Percentiles rank a stretch among this genome's conserved stretches.
These are phyloP conservation scores for Mrakia blollopis DNA, from an alignment of 768 basidiomycete species.

Conservation along the genomic window DNA sequence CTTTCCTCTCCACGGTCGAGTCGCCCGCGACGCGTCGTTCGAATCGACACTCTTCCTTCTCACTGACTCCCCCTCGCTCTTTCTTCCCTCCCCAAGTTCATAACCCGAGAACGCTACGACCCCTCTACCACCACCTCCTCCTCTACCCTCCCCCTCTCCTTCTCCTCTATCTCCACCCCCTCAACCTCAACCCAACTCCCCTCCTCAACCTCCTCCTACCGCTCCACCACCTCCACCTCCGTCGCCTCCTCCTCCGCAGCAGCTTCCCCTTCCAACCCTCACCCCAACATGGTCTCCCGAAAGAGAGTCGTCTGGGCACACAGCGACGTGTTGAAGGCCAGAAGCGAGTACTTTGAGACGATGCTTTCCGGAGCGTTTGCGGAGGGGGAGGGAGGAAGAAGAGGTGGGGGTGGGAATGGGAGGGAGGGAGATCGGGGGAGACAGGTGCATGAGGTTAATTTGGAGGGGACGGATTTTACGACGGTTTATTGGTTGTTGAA, in stretches of 20 bases:
- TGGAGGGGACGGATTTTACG: conserved; percentile 71
- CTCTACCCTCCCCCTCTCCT: conserved; percentile 11
- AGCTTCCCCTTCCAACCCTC: not conserved
- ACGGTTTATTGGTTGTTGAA: conserved; percentile 75
- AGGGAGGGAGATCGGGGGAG: no score
- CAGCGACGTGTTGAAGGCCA: conserved; percentile 63
- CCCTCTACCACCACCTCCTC: conserved; percentile 45
- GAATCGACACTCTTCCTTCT: not conserved
- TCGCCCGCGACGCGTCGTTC: not conserved
- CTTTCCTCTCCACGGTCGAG: no score
- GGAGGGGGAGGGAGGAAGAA: conserved; percentile 48
- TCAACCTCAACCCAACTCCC: not conserved
- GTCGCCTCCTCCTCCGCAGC: not conserved
- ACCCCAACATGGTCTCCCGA: conserved; percentile 47
- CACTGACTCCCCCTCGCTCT: not conserved
- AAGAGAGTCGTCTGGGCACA: conserved; percentile 74
- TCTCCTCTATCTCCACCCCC: conserved; percentile 38
- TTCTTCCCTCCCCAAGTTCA: conserved; percentile 1
- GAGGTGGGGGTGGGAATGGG: conserved; percentile 52
- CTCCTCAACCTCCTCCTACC: not conserved
- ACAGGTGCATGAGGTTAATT: conserved; percentile 56
- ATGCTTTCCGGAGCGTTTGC: conserved; percentile 67
- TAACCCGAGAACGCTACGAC: conserved; percentile 30
- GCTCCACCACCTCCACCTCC: conserved; percentile 9
- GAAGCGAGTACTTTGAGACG: conserved; percentile 74